These are phyloP conservation scores for Westerdykella ornata DNA, from an alignment of 2,329 filamentous ascomycete genomes.

Conservation along the genomic window DNA sequence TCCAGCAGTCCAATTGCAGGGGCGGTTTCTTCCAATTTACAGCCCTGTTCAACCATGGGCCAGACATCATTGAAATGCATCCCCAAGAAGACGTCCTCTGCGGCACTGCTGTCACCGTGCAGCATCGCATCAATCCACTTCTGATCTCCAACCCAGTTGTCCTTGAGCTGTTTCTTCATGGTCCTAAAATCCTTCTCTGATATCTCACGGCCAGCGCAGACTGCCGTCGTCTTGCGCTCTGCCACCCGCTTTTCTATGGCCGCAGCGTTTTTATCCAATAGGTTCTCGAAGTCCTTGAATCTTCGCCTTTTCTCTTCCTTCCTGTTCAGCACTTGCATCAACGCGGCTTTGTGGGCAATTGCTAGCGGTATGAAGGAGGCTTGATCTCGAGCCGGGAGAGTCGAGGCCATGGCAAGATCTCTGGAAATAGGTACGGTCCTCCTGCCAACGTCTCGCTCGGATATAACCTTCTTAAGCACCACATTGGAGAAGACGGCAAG, in stretches of 20 bases:
- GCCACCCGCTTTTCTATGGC: slow-evolving; percentile 52
- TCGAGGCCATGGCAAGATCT: slow-evolving; percentile 44
- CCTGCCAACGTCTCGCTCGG: slow-evolving; percentile 45
- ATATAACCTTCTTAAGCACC: slow-evolving; percentile 65
- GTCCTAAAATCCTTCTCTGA: slow-evolving; percentile 7
- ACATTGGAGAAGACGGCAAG: slow-evolving; percentile 76
- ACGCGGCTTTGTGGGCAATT: slow-evolving; percentile 63
- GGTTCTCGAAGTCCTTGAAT: slow-evolving; percentile 57
- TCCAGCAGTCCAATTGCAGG: slow-evolving; percentile 53
- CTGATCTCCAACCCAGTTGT: slow-evolving; percentile 73
- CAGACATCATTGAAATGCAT: slow-evolving; percentile 65
- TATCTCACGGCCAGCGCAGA: slow-evolving; percentile 8
- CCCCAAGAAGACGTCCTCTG: slow-evolving; percentile 58
- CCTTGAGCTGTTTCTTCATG: slow-evolving; percentile 53
- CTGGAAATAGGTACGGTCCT: slow-evolving; percentile 39
- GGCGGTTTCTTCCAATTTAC: slow-evolving; percentile 52
- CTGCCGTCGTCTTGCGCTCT: slow-evolving; percentile 22
- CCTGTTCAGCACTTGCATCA: slow-evolving; percentile 53
- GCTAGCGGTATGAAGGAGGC: slow-evolving; percentile 56
- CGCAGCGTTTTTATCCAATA: slow-evolving; percentile 58
- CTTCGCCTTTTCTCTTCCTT: slow-evolving; percentile 55
- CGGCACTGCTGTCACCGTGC: slow-evolving; percentile 54
- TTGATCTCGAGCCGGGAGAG: slow-evolving; percentile 26
- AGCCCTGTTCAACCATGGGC: slow-evolving; percentile 57
- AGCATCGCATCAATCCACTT: slow-evolving; percentile 67